Percentiles rank a stretch among this genome's conserved stretches.
Evolutionary conservation across 257 asterid species (phyloP).

Genomic region (Solanum boliviense): DNA sequence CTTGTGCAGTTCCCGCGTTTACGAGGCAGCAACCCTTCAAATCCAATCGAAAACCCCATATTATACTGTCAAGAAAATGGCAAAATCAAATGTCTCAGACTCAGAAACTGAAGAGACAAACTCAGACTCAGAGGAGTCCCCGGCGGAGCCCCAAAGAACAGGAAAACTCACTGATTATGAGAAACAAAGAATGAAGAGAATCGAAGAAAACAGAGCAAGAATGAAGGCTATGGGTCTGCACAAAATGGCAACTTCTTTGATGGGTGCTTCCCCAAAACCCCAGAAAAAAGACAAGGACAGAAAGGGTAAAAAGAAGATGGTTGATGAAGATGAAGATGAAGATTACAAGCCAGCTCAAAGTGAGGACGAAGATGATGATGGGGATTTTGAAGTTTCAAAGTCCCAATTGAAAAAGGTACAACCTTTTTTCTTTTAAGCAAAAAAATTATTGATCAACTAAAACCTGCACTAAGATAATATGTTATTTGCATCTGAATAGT

Average conservation of each 20-base stretch:
- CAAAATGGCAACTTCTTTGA: slow-evolving; percentile 48
- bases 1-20: neutral
- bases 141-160: slow-evolving; percentile 13
- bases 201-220: slow-evolving; percentile 65
- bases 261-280: slow-evolving; percentile 26
- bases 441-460: neutral
- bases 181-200: slow-evolving; percentile 61
- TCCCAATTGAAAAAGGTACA: slow-evolving; percentile 44
- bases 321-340: slow-evolving; percentile 78
- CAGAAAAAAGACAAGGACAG: slow-evolving; percentile 22
- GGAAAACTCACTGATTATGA: slow-evolving; percentile 51
- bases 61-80: slow-evolving; percentile 10
- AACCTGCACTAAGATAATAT: neutral
- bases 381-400: slow-evolving; percentile 14
- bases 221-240: slow-evolving; percentile 85
- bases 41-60: neutral
- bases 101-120: slow-evolving; percentile 27
- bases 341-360: slow-evolving; percentile 61
- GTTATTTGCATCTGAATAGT: neutral
- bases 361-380: slow-evolving; percentile 37
- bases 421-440: neutral
- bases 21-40: neutral
- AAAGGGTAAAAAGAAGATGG: slow-evolving; percentile 50
- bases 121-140: slow-evolving; percentile 29
- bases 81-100: slow-evolving; percentile 16